Conservation (phyloP, 768 basidiomycete species). For the Phlegmacium glaucopus region DNA sequence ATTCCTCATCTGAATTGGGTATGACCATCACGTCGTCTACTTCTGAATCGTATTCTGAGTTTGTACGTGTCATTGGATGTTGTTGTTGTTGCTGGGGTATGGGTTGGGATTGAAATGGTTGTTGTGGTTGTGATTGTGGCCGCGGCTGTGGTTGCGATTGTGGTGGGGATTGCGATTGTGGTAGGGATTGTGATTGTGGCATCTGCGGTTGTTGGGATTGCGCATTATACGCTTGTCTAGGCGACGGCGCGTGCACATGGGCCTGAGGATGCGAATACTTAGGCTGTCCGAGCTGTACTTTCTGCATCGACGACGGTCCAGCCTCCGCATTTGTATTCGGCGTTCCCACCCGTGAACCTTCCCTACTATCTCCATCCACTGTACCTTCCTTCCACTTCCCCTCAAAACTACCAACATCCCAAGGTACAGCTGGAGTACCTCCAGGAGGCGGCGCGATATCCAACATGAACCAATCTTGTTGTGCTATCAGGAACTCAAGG, state of each 20-base stretch:
- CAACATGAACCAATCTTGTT: conserved; percentile 94
- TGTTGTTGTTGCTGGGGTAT: not conserved
- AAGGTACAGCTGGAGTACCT: conserved; percentile 6
- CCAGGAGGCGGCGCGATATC: conserved; percentile 68
- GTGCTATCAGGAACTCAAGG: conserved; percentile 92
- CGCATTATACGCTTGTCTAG: not conserved
- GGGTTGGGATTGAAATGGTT: not conserved
- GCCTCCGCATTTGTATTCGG: conserved; percentile 7
- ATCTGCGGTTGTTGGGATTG: not conserved
- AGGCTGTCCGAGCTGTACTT: not conserved
- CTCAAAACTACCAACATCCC: conserved; percentile 7
- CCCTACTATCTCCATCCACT: conserved; percentile 11
- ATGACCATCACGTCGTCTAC: conserved; percentile 43
- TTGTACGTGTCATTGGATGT: not conserved
- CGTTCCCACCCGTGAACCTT: conserved; percentile 7
- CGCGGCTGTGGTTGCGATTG: not conserved
- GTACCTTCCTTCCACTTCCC: conserved; percentile 17
- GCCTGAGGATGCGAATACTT: conserved; percentile 3
- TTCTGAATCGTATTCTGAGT: conserved; percentile 24
- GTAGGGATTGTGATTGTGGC: not conserved
- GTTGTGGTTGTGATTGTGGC: not conserved
- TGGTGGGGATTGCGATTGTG: not conserved
- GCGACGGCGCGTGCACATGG: not conserved
- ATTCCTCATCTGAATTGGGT: conserved; percentile 48
- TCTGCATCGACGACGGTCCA: conserved; percentile 11